These are phyloP conservation scores for Ustilago crameri DNA, from an alignment of 1,284 basidiomycete species.

Conservation along the genomic window DNA sequence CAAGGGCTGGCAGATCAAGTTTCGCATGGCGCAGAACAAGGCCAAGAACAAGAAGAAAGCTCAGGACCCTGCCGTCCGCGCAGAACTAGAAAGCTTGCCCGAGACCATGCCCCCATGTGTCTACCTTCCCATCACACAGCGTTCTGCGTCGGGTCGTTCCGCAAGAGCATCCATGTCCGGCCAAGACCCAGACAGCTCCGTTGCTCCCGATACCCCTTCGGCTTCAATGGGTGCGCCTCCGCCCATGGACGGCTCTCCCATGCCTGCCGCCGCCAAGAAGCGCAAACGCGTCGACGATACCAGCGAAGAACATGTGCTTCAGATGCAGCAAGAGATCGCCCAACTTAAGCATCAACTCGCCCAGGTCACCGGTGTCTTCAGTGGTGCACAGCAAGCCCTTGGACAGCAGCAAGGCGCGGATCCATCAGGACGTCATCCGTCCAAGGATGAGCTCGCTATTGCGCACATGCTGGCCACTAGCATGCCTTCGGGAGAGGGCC, in stretches of 20 bases:
- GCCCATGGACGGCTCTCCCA: slow-evolving; percentile 38
- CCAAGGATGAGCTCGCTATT: slow-evolving; percentile 58
- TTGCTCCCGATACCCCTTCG: slow-evolving; percentile 23
- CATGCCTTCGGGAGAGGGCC: slow-evolving; percentile 57
- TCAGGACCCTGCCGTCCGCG: slow-evolving; percentile 34
- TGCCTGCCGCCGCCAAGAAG: slow-evolving; percentile 41
- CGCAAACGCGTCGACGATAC: slow-evolving; percentile 44
- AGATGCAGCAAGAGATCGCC: slow-evolving; percentile 45
- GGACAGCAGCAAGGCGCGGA: slow-evolving; percentile 31
- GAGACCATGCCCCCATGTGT: slow-evolving; percentile 52
- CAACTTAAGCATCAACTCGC: slow-evolving; percentile 46
- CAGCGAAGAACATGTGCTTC: slow-evolving; percentile 34
- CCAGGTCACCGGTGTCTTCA: slow-evolving; percentile 45
- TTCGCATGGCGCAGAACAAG: slow-evolving; percentile 52
- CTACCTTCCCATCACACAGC: slow-evolving; percentile 50
- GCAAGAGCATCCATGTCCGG: slow-evolving; percentile 26
- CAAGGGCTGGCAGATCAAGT: slow-evolving; percentile 58
- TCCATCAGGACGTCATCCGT: slow-evolving; percentile 34
- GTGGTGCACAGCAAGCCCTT: slow-evolving; percentile 20
- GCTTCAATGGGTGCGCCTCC: slow-evolving; percentile 12
- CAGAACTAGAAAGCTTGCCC: slow-evolving; percentile 45
- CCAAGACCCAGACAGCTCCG: slow-evolving; percentile 24
- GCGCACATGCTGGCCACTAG: slow-evolving; percentile 59
- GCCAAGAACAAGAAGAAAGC: slow-evolving; percentile 52
- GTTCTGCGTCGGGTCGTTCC: slow-evolving; percentile 32